Evolutionary conservation across 2,329 filamentous ascomycete genomes (phyloP).

Genomic region (Cladophialophora chaetospira): DNA sequence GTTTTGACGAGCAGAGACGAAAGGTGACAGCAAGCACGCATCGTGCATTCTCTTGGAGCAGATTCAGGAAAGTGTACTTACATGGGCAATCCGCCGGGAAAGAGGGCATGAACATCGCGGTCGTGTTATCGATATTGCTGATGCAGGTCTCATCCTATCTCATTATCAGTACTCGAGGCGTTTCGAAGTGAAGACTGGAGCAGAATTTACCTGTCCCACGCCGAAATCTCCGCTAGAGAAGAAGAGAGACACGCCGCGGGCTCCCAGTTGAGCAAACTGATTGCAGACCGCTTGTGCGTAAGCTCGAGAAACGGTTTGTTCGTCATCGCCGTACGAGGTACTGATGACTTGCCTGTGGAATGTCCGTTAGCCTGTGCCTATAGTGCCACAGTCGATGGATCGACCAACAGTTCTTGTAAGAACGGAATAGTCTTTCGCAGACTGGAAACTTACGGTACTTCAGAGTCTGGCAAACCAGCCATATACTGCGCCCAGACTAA

Average conservation of each 20-base stretch:
- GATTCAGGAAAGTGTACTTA: too few relatives aligned
- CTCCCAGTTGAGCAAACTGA: slow-evolving; percentile 65
- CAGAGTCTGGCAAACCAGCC: slow-evolving; percentile 37
- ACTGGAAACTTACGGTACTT: slow-evolving; percentile 62
- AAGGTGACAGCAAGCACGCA: too few relatives aligned
- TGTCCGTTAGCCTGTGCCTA: too few relatives aligned
- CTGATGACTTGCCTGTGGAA: too few relatives aligned
- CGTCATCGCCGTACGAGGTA: slow-evolving; percentile 68
- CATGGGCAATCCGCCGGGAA: slow-evolving; percentile 64
- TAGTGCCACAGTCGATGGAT: too few relatives aligned
- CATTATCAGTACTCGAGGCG: too few relatives aligned
- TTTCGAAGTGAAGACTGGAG: too few relatives aligned
- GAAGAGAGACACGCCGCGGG: slow-evolving; percentile 68
- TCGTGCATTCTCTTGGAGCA: too few relatives aligned
- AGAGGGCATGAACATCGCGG: slow-evolving; percentile 54
- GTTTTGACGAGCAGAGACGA: too few relatives aligned
- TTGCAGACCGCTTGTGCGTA: slow-evolving; percentile 65
- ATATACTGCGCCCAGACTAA: slow-evolving; percentile 27
- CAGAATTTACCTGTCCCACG: too few relatives aligned
- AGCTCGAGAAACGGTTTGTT: slow-evolving; percentile 62
- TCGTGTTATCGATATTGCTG: slow-evolving; percentile 58
- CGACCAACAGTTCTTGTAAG: too few relatives aligned
- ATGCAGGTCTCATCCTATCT: slow-evolving; percentile 49
- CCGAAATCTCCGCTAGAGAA: slow-evolving; percentile 66
- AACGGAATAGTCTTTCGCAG: too few relatives aligned